Percentiles rank a stretch among this genome's conserved stretches.
Evolutionary conservation across 495 filamentous ascomycete species (phyloP).

Genomic region (Neohortaea acidophila): DNA sequence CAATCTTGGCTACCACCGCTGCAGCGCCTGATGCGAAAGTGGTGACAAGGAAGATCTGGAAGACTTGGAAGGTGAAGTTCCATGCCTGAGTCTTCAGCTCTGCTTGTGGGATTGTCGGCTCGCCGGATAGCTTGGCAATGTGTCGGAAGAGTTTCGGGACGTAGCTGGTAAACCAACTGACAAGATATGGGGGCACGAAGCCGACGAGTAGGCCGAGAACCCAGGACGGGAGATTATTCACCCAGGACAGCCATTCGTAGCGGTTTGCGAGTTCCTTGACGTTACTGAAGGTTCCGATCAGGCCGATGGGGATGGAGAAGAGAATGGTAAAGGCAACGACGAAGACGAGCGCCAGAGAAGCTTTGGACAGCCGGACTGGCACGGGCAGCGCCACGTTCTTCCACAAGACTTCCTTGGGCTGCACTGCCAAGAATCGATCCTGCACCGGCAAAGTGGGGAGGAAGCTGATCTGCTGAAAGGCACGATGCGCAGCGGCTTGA

Average conservation of each 20-base stretch:
- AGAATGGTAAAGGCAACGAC: slow-evolving; percentile 24
- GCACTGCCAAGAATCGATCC: slow-evolving; percentile 20
- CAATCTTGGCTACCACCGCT: slow-evolving; percentile 19
- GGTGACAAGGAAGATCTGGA: slow-evolving; percentile 28
- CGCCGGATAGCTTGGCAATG: slow-evolving; percentile 16
- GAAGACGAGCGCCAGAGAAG: slow-evolving; percentile 18
- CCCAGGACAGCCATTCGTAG: slow-evolving; percentile 20
- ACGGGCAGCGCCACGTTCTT: slow-evolving; percentile 20
- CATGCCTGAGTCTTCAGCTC: slow-evolving; percentile 26
- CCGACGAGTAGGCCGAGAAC: slow-evolving; percentile 24
- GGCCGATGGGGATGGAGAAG: slow-evolving; percentile 25
- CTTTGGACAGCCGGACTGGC: slow-evolving; percentile 18
- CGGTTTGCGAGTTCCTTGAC: slow-evolving; percentile 23
- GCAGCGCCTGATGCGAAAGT: slow-evolving; percentile 25
- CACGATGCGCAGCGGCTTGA: slow-evolving; percentile 24
- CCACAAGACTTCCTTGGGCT: slow-evolving; percentile 27
- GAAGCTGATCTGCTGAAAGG: slow-evolving; percentile 20
- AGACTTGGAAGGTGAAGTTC: slow-evolving; percentile 27
- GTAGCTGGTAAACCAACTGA: slow-evolving; percentile 20
- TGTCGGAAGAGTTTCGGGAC: slow-evolving; percentile 24
- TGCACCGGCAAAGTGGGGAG: slow-evolving; percentile 15
- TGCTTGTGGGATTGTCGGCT: slow-evolving; percentile 23
- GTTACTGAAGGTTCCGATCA: slow-evolving; percentile 25
- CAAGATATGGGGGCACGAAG: slow-evolving; percentile 22
- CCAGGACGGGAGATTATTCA: slow-evolving; percentile 21